These are phyloP conservation scores for Achaetomium macrosporum DNA, from an alignment of 2,329 filamentous ascomycete species.

Conservation along the genomic window DNA sequence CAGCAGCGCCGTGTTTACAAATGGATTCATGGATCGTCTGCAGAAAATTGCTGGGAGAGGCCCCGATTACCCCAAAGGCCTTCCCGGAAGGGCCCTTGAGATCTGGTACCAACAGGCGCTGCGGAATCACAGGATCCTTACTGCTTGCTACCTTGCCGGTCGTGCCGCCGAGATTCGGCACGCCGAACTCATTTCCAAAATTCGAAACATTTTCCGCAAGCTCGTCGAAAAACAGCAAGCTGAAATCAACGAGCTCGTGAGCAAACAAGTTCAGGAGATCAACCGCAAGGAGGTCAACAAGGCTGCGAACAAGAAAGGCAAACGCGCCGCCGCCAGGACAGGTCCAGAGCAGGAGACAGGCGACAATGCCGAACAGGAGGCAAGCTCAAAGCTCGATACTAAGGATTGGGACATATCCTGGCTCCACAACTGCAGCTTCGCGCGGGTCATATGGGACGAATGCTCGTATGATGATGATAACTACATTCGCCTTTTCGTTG, in stretches of 20 bases:
- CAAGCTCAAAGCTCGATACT: not conserved
- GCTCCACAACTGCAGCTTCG: constrained; percentile 35
- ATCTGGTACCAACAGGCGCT: constrained; percentile 16
- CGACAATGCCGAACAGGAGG: not conserved
- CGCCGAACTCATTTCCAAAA: not conserved
- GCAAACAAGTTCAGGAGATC: constrained; percentile 9
- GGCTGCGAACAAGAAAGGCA: not conserved
- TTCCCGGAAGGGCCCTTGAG: constrained; percentile 9
- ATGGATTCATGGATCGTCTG: constrained; percentile 4
- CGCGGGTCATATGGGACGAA: constrained; percentile 39
- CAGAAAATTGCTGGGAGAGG: constrained; percentile 2
- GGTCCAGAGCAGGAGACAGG: not conserved
- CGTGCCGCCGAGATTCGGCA: not conserved
- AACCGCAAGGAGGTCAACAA: constrained; percentile 9
- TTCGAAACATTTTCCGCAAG: not conserved
- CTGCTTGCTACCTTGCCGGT: constrained; percentile 11
- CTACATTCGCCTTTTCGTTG: constrained; percentile 30
- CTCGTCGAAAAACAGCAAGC: constrained; percentile 10
- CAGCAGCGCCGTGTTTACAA: constrained; percentile 26
- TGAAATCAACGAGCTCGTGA: constrained; percentile 9
- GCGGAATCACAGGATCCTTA: constrained; percentile 9
- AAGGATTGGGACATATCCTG: constrained; percentile 17
- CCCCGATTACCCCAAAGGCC: not conserved
- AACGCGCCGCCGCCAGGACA: not conserved
- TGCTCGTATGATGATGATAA: constrained; percentile 34